A percentile compares a stretch with the other conserved stretches of the same genome.
phyloP scores from a whole-genome alignment of 2,329 filamentous ascomycete genomes.

The Coleophoma cylindrospora region DNA sequence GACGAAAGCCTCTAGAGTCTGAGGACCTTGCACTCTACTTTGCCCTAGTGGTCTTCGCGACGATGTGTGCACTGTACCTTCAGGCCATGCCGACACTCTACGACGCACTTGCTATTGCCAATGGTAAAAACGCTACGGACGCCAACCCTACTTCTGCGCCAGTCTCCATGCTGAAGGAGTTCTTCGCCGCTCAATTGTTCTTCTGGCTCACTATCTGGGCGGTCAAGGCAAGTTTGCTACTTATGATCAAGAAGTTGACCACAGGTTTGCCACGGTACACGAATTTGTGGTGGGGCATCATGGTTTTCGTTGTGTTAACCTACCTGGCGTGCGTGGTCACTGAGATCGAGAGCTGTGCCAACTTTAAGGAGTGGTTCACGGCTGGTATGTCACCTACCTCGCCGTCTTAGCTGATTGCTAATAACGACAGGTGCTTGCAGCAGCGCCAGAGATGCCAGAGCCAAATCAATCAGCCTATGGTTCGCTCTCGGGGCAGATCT shows the following conservation, averaged over 20 bases:
- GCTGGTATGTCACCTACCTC: neutral
- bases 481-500: conserved; percentile 12
- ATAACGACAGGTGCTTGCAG: neutral
- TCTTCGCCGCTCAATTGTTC: conserved; percentile 32
- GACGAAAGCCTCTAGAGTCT: conserved; percentile 4
- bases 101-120: neutral
- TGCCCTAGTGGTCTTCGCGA: conserved; percentile 22
- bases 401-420: neutral
- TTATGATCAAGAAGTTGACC: conserved; percentile 32
- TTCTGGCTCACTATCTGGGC: conserved; percentile 34
- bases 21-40: conserved; percentile 10
- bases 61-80: conserved; percentile 27
- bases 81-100: neutral
- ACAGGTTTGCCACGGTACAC: conserved; percentile 26
- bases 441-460: conserved; percentile 4
- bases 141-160: conserved; percentile 25
- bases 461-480: conserved; percentile 11
- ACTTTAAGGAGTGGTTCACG: conserved; percentile 31
- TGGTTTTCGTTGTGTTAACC: conserved; percentile 29
- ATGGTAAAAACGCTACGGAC: conserved; percentile 21
- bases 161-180: conserved; percentile 27
- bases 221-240: conserved; percentile 33
- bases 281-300: conserved; percentile 30
- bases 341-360: conserved; percentile 19
- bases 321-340: conserved; percentile 9